Base-by-base conservation (phyloP, 2,329 filamentous ascomycete species). In the Paracamarosporium sp. region DNA sequence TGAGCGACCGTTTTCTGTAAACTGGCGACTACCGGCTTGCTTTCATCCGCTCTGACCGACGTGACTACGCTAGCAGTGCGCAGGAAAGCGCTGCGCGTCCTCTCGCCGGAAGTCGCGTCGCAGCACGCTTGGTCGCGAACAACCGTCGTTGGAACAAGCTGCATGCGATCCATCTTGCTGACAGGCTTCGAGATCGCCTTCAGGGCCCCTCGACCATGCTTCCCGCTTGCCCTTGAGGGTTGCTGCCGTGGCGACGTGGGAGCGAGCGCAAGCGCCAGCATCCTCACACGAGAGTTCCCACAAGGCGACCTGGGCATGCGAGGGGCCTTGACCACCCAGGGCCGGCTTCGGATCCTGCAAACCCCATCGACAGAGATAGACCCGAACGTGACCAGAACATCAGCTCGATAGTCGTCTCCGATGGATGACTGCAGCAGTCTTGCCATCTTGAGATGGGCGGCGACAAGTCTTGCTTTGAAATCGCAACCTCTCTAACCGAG, bases 121-220 rank as follows among this genome's bases (percentile, higher is more conserved):
- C 4, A 27, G 15, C 8, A 12, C 4, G 13, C 47, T 30, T 59
- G 36, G 33, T 35, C 30, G 61, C 52, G 44, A 51, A 55, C 51
- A 55, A 55, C 50, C 57, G 45, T 66, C 55, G 61, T 60, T 64
- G 57, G 59, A 62, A 61, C 57, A 66, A 64, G 60, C 62, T 61
- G 64, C 56, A 56, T 53, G 59, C 55, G 58, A 59, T 59, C 56
- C 55, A 53, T 27, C 31, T 62, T 54, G 47, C 59, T 57, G 62
- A 64, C 66, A 64, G 59, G 66, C 58, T 51, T 63, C 60, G 54
- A 56, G 72, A 76, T 76, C 68, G 62, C 55, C 73, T 46, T 66
- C 70, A 71, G 66, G 72, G 65, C 64, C 71, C 71, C 70, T 74
- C 73, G 65, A 75, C 73, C 73, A 68, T 72, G 73, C 72, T 73